Evolutionary conservation across 2,329 filamentous ascomycete species (phyloP), one percentile per base, ranked within the genome.

Genomic region (Penicillium concentricum): DNA sequence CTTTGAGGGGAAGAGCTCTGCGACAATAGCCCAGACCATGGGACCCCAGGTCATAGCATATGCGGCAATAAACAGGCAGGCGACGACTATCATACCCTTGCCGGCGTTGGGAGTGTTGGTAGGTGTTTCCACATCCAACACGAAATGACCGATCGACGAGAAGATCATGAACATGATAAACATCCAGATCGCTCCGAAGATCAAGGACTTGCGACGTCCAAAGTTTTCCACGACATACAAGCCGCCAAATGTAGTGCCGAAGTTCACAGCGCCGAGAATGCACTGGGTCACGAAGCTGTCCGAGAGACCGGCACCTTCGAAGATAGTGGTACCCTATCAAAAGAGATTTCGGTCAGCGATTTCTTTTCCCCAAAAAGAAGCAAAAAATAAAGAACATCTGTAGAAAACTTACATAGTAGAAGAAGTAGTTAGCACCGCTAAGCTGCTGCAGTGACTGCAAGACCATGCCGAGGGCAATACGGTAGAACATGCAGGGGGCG

Each of bases 1-100:
- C 57, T 75, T 73, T 16, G 69, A 71, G 1, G 76, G 76, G 68
- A 75, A 78, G 5, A 78, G 63, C 56, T 78, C 76, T 7, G 74
- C 72, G 22, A 74, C 74, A 32, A 81, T 77, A 1, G 78, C 72
- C 79, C 79, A 81, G 9, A 79, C 69, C 65, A 80, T 79, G 0
- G 87, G 87, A 13, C 87, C 87, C 86, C 86, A 90, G 2, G 86
- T 89, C 43, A 78, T 76, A 20, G 87, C 88, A 60, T 88, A 91
- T 0, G 82, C 85, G 18, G 84, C 81, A 55, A 91, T 90, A 69
- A 89, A 90, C 74, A 90, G 80, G 69, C 85, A 89, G 1, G 87
- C 83, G n/a, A 87, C 82, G 1, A 88, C 84, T 59, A 91, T 88
- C 82, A 90, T 87, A 58, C 87, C 81, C 34, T 86, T 84, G 2